Evolutionary conservation across 805 yeast species (phyloP), one percentile per base, ranked within the genome.

Genomic region (Zygotorulaspora danielsina): DNA sequence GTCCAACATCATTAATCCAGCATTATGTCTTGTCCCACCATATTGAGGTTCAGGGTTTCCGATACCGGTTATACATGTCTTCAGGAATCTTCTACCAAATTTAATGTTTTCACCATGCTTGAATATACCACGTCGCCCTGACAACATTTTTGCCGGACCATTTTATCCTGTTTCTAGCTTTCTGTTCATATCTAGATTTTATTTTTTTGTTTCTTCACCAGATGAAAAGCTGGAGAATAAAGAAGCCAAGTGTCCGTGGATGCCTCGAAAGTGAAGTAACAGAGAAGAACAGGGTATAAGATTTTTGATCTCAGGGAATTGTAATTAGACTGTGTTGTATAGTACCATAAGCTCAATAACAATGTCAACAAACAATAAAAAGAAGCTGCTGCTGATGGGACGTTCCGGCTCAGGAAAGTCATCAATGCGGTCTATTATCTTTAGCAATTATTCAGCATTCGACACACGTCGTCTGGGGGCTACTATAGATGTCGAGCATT

Each of bases 401-500:
- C 82, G 97, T 32, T 82, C 95, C 19, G 97, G 98, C 31, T 86
- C 96, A 4, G 98, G 98, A 1, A 93, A 93, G 62, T 87, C 96
- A 2, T 88, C 97, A 2, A 93, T 93, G 98, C 72, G 97, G 53
- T 86, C 95, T 32, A 90, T 93, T 45, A 93, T 93, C 50, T 93
- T 93, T 63, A 81, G 94, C 53, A 93, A 93, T 58, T 93, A 93
- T 63, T 85, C 96, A 2, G 98, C 98, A 0, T 85, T 90, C 57
- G 98, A 93, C 59, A 93, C 98, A 2, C 73, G 97, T 48, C 72
- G 97, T 42, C 65, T 93, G 10, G 97, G 97, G 2, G 97, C 98
- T 8, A 93, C 98, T 0, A 89, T 93, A 41, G 98, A 93, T 57
- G 97, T 93, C n/a, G 98, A 93, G 58, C 96, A 93, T 58, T 87